These are phyloP conservation scores for Pseudomonodictys pantanalensis DNA, from an alignment of 495 filamentous ascomycete genomes.

Conservation along the genomic window DNA sequence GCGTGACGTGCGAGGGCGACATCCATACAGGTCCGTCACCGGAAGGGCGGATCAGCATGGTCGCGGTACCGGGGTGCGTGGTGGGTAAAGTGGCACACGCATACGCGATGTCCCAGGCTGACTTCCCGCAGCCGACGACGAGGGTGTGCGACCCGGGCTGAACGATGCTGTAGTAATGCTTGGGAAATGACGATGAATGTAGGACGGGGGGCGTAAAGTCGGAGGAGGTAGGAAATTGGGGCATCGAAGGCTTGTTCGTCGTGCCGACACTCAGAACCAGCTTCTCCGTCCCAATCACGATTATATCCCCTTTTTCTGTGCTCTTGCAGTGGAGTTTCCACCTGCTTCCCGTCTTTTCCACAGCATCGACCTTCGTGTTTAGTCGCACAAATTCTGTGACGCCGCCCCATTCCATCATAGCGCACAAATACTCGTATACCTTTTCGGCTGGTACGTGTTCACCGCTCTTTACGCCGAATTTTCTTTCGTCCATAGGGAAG, in stretches of 20 bases:
- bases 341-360: slow-evolving; percentile 8
- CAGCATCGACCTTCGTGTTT: slow-evolving; percentile 21
- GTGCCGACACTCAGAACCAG: slow-evolving; percentile 69
- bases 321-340: slow-evolving; percentile 26
- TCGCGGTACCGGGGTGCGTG: slow-evolving; percentile 60
- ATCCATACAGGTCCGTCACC: slow-evolving; percentile 75
- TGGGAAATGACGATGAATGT: slow-evolving; percentile 57
- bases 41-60: slow-evolving; percentile 72
- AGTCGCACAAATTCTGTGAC: slow-evolving; percentile 8
- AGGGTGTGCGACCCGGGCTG: slow-evolving; percentile 17
- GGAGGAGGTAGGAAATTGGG: slow-evolving; percentile 49
- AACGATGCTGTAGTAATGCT: slow-evolving; percentile 6
- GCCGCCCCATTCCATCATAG: slow-evolving; percentile 50
- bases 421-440: slow-evolving; percentile 63
- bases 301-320: not conserved
- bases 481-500: slow-evolving; percentile 61
- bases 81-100: slow-evolving; percentile 52
- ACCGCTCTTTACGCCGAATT: slow-evolving; percentile 49
- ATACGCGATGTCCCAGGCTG: slow-evolving; percentile 74
- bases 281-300: slow-evolving; percentile 50
- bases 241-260: slow-evolving; percentile 58
- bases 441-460: slow-evolving; percentile 68
- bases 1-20: slow-evolving; percentile 60
- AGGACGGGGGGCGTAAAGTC: slow-evolving; percentile 57
- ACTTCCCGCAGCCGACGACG: slow-evolving; percentile 67